Evolutionary conservation across 352 stramenopile species (phyloP).

Genomic region (Phytophthora melonis): DNA sequence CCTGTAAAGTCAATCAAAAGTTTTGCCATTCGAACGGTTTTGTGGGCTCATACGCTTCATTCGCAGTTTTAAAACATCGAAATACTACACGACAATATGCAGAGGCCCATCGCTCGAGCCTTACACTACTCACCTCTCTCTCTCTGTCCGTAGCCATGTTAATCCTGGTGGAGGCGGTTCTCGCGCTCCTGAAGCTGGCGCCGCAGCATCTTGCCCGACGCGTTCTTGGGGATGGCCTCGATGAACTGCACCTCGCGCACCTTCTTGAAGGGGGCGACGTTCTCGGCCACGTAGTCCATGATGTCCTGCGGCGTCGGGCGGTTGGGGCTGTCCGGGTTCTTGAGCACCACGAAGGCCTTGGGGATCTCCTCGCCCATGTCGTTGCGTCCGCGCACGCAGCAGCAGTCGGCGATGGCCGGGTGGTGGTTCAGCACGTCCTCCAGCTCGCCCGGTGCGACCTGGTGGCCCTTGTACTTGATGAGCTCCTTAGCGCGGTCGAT

Average conservation of each 20-base stretch:
- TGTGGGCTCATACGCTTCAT: conserved; percentile 13
- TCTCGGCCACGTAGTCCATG: conserved; percentile 84
- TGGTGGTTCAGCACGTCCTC: conserved; percentile 92
- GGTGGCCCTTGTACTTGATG: conserved; percentile 95
- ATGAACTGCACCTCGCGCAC: conserved; percentile 90
- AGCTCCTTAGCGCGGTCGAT: conserved; percentile 94
- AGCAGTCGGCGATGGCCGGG: conserved; percentile 78
- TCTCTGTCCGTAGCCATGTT: not conserved
- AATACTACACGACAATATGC: not conserved
- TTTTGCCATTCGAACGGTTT: not conserved
- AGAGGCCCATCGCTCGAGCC: no score
- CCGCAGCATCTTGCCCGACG: conserved; percentile 93
- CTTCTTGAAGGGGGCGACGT: conserved; percentile 90
- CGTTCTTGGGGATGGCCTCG: conserved; percentile 90
- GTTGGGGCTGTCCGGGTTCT: conserved; percentile 39
- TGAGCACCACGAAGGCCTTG: conserved; percentile 91
- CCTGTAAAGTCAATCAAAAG: not conserved
- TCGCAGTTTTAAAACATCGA: conserved; percentile 17
- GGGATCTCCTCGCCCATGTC: conserved; percentile 88
- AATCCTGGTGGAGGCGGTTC: conserved; percentile 37
- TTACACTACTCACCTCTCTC: not conserved
- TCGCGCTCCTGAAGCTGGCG: conserved; percentile 66
- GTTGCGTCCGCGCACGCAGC: conserved; percentile 71
- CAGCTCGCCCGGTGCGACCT: conserved; percentile 92
- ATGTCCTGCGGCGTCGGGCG: conserved; percentile 74